A percentile compares a stretch with the other conserved stretches of the same genome.
phyloP scores from a whole-genome alignment of 2,329 filamentous ascomycete species.

The Talaromyces sp. region DNA sequence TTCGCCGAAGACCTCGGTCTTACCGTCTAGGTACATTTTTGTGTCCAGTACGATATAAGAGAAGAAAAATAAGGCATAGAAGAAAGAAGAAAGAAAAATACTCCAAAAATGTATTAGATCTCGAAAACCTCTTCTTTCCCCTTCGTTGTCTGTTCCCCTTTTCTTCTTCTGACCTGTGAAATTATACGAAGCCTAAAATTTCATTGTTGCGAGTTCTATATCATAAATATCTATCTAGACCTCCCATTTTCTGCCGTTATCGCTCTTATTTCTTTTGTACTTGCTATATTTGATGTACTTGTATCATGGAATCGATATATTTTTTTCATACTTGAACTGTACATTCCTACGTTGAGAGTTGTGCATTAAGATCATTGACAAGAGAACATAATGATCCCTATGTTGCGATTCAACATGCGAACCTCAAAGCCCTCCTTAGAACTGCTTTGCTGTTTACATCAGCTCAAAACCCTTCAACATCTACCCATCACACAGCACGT shows the following conservation, averaged over 20 bases:
- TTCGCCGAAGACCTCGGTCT: constrained; percentile 93
- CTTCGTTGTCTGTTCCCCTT: background rate
- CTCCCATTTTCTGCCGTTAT: background rate
- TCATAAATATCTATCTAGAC: constrained; percentile 8
- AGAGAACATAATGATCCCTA: background rate
- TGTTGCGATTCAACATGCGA: background rate
- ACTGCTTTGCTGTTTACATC: background rate
- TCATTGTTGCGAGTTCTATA: constrained; percentile 4
- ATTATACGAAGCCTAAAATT: constrained; percentile 8
- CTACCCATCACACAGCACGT: constrained; percentile 5
- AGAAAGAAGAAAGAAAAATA: background rate
- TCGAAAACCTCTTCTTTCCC: background rate
- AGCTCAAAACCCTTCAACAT: background rate
- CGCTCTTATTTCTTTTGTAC: background rate
- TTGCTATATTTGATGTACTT: constrained; percentile 12
- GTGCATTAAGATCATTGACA: too few species aligned
- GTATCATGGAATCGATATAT: constrained; percentile 5
- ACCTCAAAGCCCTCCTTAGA: background rate
- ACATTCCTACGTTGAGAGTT: too few species aligned
- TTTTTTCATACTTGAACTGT: background rate
- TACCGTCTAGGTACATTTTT: constrained; percentile 65
- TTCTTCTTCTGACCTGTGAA: constrained; percentile 6
- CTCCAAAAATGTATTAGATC: background rate
- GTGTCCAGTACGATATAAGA: background rate
- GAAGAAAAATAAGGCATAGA: background rate